Evolutionary conservation across 495 filamentous ascomycete genomes (phyloP).

Genomic region (Penicillium dipodomyicola): DNA sequence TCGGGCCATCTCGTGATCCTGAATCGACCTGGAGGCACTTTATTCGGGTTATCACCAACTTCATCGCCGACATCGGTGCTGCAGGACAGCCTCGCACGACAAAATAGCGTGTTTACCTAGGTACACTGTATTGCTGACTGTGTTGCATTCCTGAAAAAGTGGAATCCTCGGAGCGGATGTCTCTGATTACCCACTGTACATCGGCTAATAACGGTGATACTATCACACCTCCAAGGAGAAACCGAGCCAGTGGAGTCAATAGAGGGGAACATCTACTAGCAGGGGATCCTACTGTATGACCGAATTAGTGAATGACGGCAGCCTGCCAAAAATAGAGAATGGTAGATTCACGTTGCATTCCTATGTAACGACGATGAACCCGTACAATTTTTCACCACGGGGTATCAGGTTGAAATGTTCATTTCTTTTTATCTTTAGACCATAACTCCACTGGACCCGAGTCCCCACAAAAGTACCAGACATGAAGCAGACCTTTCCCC

Average conservation of each 20-base stretch:
- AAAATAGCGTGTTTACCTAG: not conserved
- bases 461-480: constrained; percentile 7
- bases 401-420: not conserved
- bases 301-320: not conserved
- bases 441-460: not conserved
- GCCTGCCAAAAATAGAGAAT: not conserved
- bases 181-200: not conserved
- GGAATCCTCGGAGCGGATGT: constrained; percentile 1
- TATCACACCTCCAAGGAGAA: not conserved
- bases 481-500: constrained; percentile 2
- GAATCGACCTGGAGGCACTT: not conserved
- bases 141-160: not conserved
- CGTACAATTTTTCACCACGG: not conserved
- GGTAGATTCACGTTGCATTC: not conserved
- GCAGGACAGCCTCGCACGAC: not conserved
- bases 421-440: not conserved
- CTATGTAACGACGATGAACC: not conserved
- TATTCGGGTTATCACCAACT: not conserved
- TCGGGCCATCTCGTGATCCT: not conserved
- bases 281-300: constrained; percentile 1
- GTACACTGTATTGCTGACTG: not conserved
- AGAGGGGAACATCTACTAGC: not conserved
- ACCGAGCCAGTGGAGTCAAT: constrained; percentile 5
- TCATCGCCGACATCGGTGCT: not conserved
- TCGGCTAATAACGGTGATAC: constrained; percentile 9